Percentiles rank a stretch among this genome's conserved stretches.
phyloP scores from a whole-genome alignment of 1,139 yeast species.

The Pneumocystis carinii region DNA sequence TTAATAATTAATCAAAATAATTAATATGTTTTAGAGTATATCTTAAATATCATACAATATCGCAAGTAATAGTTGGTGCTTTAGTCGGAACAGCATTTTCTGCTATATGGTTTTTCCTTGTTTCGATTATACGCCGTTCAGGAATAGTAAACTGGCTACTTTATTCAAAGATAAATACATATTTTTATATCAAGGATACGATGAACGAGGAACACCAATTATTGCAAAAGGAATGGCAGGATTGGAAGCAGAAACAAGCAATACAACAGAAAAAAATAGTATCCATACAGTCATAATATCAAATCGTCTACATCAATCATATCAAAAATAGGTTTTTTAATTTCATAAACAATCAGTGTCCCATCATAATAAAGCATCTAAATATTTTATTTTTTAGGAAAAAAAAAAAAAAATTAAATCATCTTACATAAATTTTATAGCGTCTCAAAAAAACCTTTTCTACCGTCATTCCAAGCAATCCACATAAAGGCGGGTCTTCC shows the following conservation, averaged over 20 bases:
- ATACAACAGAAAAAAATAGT: background rate
- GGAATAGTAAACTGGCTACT: background rate
- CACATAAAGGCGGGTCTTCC: background rate
- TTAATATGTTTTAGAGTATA: slow-evolving; percentile 37
- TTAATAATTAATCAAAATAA: slow-evolving; percentile 40
- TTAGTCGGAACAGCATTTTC: slow-evolving; percentile 50
- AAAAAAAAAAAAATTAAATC: background rate
- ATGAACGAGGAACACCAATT: background rate
- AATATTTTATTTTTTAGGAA: background rate
- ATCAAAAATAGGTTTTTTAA: background rate
- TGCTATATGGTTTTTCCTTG: slow-evolving; percentile 35
- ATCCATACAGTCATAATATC: background rate
- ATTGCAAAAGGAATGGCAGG: background rate
- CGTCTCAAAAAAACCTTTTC: background rate
- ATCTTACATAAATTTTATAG: background rate
- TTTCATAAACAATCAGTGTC: background rate
- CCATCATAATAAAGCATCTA: background rate
- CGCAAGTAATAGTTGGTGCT: slow-evolving; percentile 64
- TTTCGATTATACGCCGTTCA: slow-evolving; percentile 26
- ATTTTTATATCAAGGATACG: background rate
- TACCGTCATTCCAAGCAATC: background rate
- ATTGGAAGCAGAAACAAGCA: background rate
- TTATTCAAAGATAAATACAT: background rate
- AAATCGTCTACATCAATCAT: background rate
- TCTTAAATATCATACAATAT: slow-evolving; percentile 55